Evolutionary conservation across 23 red algal genomes (phyloP), one percentile per base, ranked within the genome.

Genomic region (Chondrus crispus): DNA sequence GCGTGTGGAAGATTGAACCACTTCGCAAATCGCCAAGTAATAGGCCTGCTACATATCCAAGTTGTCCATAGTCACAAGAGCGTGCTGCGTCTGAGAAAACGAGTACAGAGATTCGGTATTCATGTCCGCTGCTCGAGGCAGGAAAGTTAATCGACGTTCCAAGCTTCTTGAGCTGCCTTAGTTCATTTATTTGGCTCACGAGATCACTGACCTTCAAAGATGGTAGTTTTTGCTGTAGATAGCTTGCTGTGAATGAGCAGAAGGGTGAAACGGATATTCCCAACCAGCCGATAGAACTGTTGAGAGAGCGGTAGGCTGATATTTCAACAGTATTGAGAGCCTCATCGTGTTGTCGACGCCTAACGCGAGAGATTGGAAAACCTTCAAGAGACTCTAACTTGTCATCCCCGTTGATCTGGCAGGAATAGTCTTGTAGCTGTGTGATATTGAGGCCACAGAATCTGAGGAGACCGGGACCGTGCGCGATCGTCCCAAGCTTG

Each of bases 161-260:
- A 66, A 66, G 35, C 35, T 66, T 66, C 60, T 66, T 66, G 7
- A 66, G 60, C 60, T 66, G 0, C 26, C 78, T n/a, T 38, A 82
- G 24, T n/a, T 32, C 78, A 26, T 82, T 60, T 40, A 82, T 38
- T 37, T 82, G 74, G 52, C 55, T 47, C 20, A 82, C 78, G 30
- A 82, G 45, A 45, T 58, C n/a, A 22, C 28, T 41, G n/a, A 82
- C 78, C 30, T 82, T 82, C n/a, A 60, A 29, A 62, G 52, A 20
- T 53, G 78, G 78, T 82, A 38, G 44, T 45, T 82, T 82, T 38
- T 82, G 78, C 40, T 82, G 78, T 30, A 82, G 4, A 60, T 82
- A 82, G 28, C 46, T 57, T n/a, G 40, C 46, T 22, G 52, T 55
- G 52, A 58, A 82, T 36, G 78, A 82, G 78, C 78, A 82, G 42